phyloP scores from a whole-genome alignment of 768 basidiomycete genomes.

The Amanita muscaria region DNA sequence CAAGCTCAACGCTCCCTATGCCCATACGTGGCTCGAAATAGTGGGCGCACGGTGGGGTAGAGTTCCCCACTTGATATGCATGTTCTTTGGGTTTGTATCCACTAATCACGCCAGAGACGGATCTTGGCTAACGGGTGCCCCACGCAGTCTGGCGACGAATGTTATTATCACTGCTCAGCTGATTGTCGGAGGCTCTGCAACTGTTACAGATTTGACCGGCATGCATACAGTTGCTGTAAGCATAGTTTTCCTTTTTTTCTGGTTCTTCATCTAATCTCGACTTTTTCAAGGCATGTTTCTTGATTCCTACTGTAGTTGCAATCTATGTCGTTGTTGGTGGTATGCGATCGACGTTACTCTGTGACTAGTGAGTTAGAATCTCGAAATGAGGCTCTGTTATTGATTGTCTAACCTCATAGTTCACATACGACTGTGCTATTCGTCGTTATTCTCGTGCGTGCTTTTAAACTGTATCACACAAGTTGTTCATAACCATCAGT shows the following conservation, averaged over 20 bases:
- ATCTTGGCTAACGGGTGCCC: not conserved
- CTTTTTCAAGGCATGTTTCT: conserved; percentile 62
- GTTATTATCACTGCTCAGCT: conserved; percentile 86
- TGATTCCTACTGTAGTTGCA: conserved; percentile 81
- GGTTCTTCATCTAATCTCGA: not conserved
- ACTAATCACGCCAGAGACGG: not conserved
- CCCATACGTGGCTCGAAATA: conserved; percentile 87
- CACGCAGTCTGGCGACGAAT: conserved; percentile 69
- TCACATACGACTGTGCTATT: conserved; percentile 85
- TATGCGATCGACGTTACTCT: conserved; percentile 79
- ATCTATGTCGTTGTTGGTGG: conserved; percentile 85
- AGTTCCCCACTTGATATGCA: conserved; percentile 71
- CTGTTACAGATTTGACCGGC: conserved; percentile 80
- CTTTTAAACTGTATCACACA: not conserved
- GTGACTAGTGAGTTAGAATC: conserved; percentile 78
- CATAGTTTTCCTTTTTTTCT: too few species aligned
- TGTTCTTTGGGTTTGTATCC: conserved; percentile 67
- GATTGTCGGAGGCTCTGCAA: conserved; percentile 75
- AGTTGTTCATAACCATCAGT: conserved; percentile 17
- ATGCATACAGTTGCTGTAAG: conserved; percentile 84
- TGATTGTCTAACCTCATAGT: conserved; percentile 26
- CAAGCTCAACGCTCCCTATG: conserved; percentile 84
- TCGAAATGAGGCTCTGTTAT: too few species aligned
- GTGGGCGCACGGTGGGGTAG: conserved; percentile 75
- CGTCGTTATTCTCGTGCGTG: conserved; percentile 60